Conservation (phyloP, 352 stramenopile species). For the Pythium pyrilobum region DNA sequence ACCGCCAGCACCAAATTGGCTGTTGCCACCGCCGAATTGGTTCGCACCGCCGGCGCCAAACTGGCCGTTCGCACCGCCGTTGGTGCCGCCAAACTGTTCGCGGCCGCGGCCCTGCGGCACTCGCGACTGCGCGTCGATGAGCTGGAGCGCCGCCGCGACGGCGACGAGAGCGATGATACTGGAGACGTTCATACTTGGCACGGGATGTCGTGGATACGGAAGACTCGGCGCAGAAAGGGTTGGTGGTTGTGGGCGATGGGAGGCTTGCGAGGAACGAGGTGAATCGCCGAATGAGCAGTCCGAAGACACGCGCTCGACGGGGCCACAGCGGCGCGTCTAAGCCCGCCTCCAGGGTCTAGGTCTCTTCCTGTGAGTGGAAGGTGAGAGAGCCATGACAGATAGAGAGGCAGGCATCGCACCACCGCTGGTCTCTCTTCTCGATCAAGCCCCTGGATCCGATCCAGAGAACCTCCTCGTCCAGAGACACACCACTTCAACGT, state of each 20-base stretch:
- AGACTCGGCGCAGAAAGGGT: background rate
- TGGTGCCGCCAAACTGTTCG: constrained; percentile 7
- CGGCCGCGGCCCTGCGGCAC: background rate
- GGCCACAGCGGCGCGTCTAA: too few relatives aligned
- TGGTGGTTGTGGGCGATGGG: background rate
- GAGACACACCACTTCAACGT: background rate
- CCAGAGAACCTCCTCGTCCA: background rate
- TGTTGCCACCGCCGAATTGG: background rate
- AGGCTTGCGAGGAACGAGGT: constrained; percentile 8
- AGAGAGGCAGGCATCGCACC: too few relatives aligned
- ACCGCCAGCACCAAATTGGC: constrained; percentile 1
- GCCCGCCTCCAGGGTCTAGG: too few relatives aligned
- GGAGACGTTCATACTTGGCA: constrained; percentile 1
- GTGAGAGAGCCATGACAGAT: too few relatives aligned
- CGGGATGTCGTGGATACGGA: background rate
- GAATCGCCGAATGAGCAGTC: constrained; percentile 8
- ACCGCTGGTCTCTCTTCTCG: too few relatives aligned
- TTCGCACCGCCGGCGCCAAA: background rate
- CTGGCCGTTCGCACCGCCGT: background rate
- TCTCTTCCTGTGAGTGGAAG: too few relatives aligned
- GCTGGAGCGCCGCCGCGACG: background rate
- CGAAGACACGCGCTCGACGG: background rate
- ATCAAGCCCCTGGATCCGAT: background rate
- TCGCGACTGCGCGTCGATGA: background rate
- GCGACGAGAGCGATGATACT: background rate